These are phyloP conservation scores for Pseudogymnoascus sp. DNA, from an alignment of 2,329 filamentous ascomycete genomes.

Conservation along the genomic window DNA sequence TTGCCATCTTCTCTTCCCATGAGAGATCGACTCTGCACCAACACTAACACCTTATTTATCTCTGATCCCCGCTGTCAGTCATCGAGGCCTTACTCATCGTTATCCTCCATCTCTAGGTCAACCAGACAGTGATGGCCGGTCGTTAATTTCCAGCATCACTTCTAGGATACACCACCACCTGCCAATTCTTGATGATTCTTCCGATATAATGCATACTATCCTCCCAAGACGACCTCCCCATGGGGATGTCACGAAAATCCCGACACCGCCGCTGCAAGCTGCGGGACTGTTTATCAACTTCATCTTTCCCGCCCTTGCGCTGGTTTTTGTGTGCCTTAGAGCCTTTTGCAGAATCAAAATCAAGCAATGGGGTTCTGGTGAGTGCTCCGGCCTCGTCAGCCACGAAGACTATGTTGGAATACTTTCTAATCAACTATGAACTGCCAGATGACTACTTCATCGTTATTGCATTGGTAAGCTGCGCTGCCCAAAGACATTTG, in stretches of 20 bases:
- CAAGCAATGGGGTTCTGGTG: constrained; percentile 26
- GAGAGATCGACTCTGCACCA: not conserved
- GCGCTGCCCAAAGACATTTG: not conserved
- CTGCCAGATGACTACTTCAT: not conserved
- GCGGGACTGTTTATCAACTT: constrained; percentile 28
- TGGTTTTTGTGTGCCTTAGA: constrained; percentile 22
- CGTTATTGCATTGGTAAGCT: not conserved
- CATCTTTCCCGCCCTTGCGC: constrained; percentile 28
- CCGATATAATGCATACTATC: constrained; percentile 1
- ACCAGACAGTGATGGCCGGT: not conserved
- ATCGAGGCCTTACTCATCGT: not conserved
- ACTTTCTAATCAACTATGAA: not conserved
- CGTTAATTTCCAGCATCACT: not conserved
- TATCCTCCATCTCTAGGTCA: not conserved
- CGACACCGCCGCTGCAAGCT: constrained; percentile 29
- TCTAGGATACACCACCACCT: not conserved
- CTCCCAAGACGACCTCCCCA: not conserved
- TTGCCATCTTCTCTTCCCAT: not conserved
- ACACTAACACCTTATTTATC: constrained; percentile 5
- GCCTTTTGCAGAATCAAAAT: constrained; percentile 26
- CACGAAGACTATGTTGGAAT: not conserved
- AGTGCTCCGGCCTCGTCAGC: constrained; percentile 12
- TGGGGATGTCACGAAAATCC: constrained; percentile 19
- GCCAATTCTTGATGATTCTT: not conserved
- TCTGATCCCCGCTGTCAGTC: not conserved